phyloP scores from a whole-genome alignment of 176 grass and related monocot species.

The Thinopyrum elongatum region DNA sequence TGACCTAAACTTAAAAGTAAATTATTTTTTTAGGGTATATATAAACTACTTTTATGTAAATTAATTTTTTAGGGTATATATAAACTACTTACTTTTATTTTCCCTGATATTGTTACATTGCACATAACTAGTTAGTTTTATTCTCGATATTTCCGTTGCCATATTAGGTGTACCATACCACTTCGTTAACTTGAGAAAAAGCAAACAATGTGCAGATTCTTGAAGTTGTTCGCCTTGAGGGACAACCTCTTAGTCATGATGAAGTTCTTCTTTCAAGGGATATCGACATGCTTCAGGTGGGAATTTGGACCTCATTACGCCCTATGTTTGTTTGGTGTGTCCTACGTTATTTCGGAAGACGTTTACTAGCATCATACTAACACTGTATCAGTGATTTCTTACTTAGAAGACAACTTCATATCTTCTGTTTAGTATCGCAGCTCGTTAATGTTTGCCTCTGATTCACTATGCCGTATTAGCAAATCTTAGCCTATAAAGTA shows the following conservation, averaged over 20 bases:
- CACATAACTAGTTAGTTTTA: background rate
- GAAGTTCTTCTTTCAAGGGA: constrained; percentile 71
- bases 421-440: background rate
- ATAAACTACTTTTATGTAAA: background rate
- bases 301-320: background rate
- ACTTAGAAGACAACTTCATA: background rate
- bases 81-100: background rate
- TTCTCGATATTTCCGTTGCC: background rate
- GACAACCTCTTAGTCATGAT: constrained; percentile 73
- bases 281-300: constrained; percentile 88
- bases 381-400: background rate
- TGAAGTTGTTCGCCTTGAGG: constrained; percentile 88
- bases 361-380: background rate
- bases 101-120: background rate
- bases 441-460: background rate
- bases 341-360: background rate
- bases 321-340: background rate
- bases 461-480: background rate
- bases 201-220: constrained; percentile 62
- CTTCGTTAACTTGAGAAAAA: constrained; percentile 8
- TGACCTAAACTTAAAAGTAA: background rate
- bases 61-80: background rate
- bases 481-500: background rate
- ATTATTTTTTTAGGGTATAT: background rate
- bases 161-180: background rate